Base-by-base conservation (phyloP, 768 basidiomycete genomes). In the Trametes cinnabarina region DNA sequence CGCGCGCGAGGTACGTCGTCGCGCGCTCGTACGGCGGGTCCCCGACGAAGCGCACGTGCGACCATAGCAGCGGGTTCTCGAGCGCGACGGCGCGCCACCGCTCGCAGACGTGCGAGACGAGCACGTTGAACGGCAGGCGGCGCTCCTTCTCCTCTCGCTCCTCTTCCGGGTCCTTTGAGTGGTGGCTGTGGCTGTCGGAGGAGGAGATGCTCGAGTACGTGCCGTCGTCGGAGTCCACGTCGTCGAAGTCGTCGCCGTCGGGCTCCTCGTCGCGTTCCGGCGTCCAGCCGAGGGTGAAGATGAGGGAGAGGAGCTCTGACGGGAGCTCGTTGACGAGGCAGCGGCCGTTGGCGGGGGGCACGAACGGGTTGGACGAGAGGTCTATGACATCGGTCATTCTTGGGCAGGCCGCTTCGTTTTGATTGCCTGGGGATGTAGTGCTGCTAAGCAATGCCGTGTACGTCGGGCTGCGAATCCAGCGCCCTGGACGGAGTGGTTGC, bases 31-130 rank as follows among this genome's bases (percentile, higher is more conserved):
- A 78, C 2, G 79, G 78, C 3, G 74, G 70, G 23, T 69, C 70
- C 4, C 60, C 40, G 41, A 80, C 48, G 58, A 66, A 81, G 3
- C 69, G 63, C 39, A 88, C 72, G 28, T 57, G 69, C 11, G 80
- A 80, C 86, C 86, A 88, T 17, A 88, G 74, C 9, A 73, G 71
- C 0, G 84, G 81, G 0, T 80, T 80, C 28, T 77, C 77, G 26
- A 87, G 53, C 3, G 84, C 66, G 1, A 78, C 62, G 34, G 70
- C 71, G 47, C 85, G 82, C 86, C 86, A 87, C 55, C 78, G 81
- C 23, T 64, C 71, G 68, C 85, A 87, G 10, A 86, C 79, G 63
- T 85, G 85, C 17, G 85, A 85, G 14, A 79, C 82, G 62, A 84
- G 72, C 26, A 84, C 55, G 47, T 50, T 49, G 55, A 50, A 49